Base-by-base conservation (phyloP, 2,329 filamentous ascomycete genomes). In the Rutstroemia sydowiana region DNA sequence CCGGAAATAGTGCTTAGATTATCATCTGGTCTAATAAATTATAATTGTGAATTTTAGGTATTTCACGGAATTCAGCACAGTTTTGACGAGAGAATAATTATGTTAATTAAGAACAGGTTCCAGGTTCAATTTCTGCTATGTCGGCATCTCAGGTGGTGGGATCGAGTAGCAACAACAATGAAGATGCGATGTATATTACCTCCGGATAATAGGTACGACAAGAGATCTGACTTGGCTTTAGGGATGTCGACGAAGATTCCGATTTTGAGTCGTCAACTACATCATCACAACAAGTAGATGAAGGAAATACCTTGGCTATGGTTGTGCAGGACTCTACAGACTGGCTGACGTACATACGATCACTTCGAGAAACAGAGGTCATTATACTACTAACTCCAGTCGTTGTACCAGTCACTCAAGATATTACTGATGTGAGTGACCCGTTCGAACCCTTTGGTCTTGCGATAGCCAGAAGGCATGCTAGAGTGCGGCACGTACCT, bases 391-490 rank as follows among this genome's bases (percentile, higher is more conserved):
- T 84, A 31, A 82, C 82, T 5, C 81, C 81, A 1, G 74, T 76
- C 23, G 74, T 78, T 31, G 64, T 73, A 20, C 78, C 73, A 43
- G 63, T 70, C 56, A 71, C 68, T 59, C 68, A 66, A 54, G 68
- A 68, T 57, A 60, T 69, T 41, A 61, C 68, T 41, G 70, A 72
- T 54, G 68, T 67, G 41, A 73, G 69, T 60, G 87, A 91, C 63
- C 87, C 86, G 0, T 90, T 90, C 62, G 85, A 90, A 66, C 75
- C 78, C 13, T 71, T 91, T 16, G 87, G 86, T 18, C 75, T 76
- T 56, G 77, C 80, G 41, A 66, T 91, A 45, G 78, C 80, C 45
- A 71, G 69, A 45, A 73, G 77, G 58, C 82, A 86, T 61, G 69
- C 75, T 2, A 75, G 74, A 65, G 73, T 90, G 55, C 79, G 83